These are phyloP conservation scores for Fusarium verrucosum DNA, from an alignment of 2,329 filamentous ascomycete genomes.

Conservation along the genomic window DNA sequence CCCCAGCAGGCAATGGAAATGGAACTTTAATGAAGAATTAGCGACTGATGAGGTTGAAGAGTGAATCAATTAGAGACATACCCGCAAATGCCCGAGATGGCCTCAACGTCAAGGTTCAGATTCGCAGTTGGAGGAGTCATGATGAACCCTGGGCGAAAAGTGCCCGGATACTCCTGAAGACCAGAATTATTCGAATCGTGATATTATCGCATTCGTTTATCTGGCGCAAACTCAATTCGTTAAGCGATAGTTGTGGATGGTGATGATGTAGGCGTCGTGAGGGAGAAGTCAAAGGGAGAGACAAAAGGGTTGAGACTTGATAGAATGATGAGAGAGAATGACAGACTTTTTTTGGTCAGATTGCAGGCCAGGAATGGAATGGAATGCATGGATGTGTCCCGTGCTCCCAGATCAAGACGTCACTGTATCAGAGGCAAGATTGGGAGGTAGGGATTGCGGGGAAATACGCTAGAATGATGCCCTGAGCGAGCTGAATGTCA, in stretches of 20 bases:
- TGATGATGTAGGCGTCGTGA: constrained; percentile 2
- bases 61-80: constrained; percentile 55
- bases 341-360: constrained; percentile 40
- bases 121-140: constrained; percentile 66
- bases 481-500: constrained; percentile 8
- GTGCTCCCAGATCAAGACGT: constrained; percentile 39
- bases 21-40: constrained; percentile 63
- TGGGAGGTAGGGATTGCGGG: constrained; percentile 26
- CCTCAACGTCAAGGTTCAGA: constrained; percentile 84
- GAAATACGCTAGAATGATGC: constrained; percentile 22
- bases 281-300: constrained; percentile 32
- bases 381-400: no score
- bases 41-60: neutral
- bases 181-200: neutral
- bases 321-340: constrained; percentile 13
- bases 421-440: constrained; percentile 29
- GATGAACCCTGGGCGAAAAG: constrained; percentile 36
- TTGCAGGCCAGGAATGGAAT: constrained; percentile 32
- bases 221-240: neutral
- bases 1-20: constrained; percentile 96
- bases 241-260: neutral
- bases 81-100: constrained; percentile 92
- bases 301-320: constrained; percentile 19
- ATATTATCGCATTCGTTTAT: constrained; percentile 19
- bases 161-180: constrained; percentile 10